Conservation (phyloP, 2,329 filamentous ascomycete genomes). For the Hypocreales sp. region DNA sequence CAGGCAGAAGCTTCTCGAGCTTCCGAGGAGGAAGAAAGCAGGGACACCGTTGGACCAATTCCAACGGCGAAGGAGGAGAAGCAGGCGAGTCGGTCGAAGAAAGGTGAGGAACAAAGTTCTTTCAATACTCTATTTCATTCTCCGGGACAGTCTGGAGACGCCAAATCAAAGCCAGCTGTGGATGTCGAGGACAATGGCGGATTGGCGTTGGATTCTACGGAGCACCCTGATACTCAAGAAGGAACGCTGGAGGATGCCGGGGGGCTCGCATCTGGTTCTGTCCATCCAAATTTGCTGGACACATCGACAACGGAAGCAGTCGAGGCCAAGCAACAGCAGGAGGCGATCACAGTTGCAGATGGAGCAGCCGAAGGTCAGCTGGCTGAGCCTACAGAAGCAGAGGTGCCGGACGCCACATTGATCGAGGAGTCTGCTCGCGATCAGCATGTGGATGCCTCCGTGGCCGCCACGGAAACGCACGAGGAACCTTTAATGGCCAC, state of each 20-base stretch:
- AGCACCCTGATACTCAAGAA: conserved; percentile 10
- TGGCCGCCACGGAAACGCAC: no score
- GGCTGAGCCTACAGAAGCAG: no score
- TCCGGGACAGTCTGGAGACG: conserved; percentile 14
- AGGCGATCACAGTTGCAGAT: no score
- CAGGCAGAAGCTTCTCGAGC: neutral
- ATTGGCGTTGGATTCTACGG: conserved; percentile 12
- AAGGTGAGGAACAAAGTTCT: conserved; percentile 27
- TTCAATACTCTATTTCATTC: conserved; percentile 21
- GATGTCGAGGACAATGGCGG: conserved; percentile 9
- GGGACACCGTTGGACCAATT: conserved; percentile 23
- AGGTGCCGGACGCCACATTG: no score
- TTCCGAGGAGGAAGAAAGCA: conserved; percentile 22
- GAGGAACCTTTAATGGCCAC: no score
- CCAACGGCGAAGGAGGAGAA: conserved; percentile 15
- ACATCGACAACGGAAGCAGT: no score
- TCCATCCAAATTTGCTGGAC: no score
- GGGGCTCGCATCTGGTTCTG: no score
- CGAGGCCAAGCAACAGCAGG: no score
- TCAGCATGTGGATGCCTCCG: no score
- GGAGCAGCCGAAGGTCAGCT: no score
- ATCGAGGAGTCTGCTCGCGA: no score
- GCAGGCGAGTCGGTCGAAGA: conserved; percentile 15
- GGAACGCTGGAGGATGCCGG: conserved; percentile 3
- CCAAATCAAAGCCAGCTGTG: conserved; percentile 10